phyloP scores from a whole-genome alignment of 441 rosid genomes.

The Dalechampia spathulata region DNA sequence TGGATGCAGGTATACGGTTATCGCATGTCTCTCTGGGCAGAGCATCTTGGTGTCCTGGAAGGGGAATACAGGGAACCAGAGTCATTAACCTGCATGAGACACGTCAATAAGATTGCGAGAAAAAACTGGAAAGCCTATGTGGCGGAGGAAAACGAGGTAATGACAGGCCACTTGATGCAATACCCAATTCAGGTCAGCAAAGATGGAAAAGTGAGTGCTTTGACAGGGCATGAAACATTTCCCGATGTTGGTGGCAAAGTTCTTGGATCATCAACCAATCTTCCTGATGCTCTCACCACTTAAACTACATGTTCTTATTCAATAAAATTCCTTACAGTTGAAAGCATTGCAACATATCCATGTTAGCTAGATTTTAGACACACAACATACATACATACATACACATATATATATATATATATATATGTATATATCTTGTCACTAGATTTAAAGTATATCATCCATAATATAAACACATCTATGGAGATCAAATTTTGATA shows the following conservation, averaged over 20 bases:
- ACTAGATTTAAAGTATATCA: too few relatives aligned
- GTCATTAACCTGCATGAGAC: slow-evolving; percentile 29
- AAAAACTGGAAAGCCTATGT: slow-evolving; percentile 41
- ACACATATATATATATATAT: too few relatives aligned
- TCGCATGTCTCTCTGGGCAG: slow-evolving; percentile 54
- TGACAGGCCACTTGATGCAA: slow-evolving; percentile 63
- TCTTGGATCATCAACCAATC: slow-evolving; percentile 49
- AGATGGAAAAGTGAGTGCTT: slow-evolving; percentile 30
- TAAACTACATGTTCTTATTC: slow-evolving; percentile 11
- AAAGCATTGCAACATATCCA: too few relatives aligned
- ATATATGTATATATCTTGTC: too few relatives aligned
- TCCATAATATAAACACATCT: too few relatives aligned
- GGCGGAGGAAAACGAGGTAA: slow-evolving; percentile 25
- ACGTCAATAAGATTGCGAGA: slow-evolving; percentile 29
- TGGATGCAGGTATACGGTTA: slow-evolving; percentile 44
- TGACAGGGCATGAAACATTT: slow-evolving; percentile 37
- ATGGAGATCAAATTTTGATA: too few relatives aligned
- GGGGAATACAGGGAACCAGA: slow-evolving; percentile 34
- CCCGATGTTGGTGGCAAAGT: slow-evolving; percentile 65
- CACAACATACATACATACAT: too few relatives aligned
- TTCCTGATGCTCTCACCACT: slow-evolving; percentile 55
- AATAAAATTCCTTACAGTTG: too few relatives aligned
- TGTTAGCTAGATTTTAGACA: too few relatives aligned
- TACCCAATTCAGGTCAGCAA: slow-evolving; percentile 37
- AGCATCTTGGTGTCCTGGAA: slow-evolving; percentile 40